phyloP scores from a whole-genome alignment of 495 filamentous ascomycete species.

The Podospora pseudocomata region DNA sequence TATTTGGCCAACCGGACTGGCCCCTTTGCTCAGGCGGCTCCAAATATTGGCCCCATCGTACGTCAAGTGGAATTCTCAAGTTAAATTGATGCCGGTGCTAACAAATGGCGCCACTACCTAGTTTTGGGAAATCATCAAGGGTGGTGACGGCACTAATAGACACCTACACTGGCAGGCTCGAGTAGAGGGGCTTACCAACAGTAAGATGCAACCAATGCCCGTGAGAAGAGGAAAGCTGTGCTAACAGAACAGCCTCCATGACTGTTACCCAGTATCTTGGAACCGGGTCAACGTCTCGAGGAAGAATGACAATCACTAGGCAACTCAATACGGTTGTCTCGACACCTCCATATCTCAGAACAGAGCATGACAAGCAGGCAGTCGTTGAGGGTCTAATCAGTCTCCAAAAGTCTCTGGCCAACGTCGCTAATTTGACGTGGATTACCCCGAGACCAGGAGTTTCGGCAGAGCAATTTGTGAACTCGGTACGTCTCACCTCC shows the following conservation, averaged over 20 bases:
- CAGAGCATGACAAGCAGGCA: conserved; percentile 44
- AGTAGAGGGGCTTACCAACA: conserved; percentile 49
- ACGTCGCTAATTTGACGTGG: conserved; percentile 51
- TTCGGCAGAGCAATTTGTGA: conserved; percentile 52
- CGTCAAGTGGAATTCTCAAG: background rate
- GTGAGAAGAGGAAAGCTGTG: background rate
- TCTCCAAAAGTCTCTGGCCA: conserved; percentile 50
- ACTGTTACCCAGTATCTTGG: conserved; percentile 63
- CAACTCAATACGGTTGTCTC: conserved; percentile 52
- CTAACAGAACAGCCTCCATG: conserved; percentile 41
- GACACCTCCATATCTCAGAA: conserved; percentile 48
- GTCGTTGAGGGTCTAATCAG: conserved; percentile 56
- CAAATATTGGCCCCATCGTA: conserved; percentile 55
- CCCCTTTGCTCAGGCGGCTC: conserved; percentile 63
- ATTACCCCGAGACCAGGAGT: conserved; percentile 49
- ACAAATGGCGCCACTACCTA: conserved; percentile 7
- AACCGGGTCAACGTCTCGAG: conserved; percentile 55
- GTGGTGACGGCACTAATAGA: conserved; percentile 57
- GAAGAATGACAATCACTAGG: conserved; percentile 55
- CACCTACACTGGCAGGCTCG: conserved; percentile 61
- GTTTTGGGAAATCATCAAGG: conserved; percentile 53
- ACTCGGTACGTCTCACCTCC: conserved; percentile 26
- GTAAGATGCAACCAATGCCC: conserved; percentile 19
- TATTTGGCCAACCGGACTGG: conserved; percentile 52
- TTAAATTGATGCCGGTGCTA: background rate